These are phyloP conservation scores for Solanum medicagineum DNA, from an alignment of 257 asterid species.

Conservation along the genomic window DNA sequence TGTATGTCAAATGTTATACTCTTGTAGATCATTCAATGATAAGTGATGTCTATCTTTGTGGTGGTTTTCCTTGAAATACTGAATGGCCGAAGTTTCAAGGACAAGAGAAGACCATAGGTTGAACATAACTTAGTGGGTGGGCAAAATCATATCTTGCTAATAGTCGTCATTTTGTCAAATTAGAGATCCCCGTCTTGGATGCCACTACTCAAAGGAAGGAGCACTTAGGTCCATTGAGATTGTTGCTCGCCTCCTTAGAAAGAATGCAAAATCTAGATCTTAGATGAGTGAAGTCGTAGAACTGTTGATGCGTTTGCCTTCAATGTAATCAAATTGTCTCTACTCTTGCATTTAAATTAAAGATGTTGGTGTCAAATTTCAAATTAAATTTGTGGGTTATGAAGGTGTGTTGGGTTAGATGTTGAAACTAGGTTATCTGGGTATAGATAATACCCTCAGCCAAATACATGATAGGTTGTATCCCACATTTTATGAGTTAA, in stretches of 20 bases:
- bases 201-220: background rate
- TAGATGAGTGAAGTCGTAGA: background rate
- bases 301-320: no score
- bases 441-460: no score
- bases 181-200: background rate
- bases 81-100: background rate
- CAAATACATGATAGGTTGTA: no score
- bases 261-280: background rate
- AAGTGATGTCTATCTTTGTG: background rate
- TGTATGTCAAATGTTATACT: background rate
- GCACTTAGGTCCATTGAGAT: background rate
- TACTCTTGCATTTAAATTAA: no score
- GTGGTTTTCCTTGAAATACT: background rate
- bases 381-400: constrained; percentile 36
- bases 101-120: background rate
- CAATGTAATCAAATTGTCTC: no score
- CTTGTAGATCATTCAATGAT: background rate
- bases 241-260: background rate
- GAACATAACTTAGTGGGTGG: background rate
- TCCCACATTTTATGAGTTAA: no score
- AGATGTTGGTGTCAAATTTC: no score
- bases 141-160: background rate
- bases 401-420: background rate
- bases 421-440: no score
- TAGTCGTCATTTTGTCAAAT: background rate